Conservation (phyloP, 164 flowering plant species). For the Nelumbo lutea region DNA sequence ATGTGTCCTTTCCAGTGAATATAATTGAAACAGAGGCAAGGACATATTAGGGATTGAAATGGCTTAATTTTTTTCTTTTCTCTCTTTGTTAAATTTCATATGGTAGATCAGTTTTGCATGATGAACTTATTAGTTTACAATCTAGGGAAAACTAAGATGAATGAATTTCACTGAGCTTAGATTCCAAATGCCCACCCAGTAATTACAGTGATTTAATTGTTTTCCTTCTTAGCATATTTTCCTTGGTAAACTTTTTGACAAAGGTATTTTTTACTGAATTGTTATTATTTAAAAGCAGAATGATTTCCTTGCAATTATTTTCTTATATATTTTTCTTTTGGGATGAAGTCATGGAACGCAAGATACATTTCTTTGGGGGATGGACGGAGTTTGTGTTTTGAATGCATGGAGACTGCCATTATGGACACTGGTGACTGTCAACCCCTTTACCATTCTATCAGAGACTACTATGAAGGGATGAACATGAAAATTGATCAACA, state of each 20-base stretch:
- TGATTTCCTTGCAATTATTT: not conserved
- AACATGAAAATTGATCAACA: conserved; percentile 90
- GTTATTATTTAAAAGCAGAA: not conserved
- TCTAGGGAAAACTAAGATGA: too few species aligned
- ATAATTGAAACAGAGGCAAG: too few species aligned
- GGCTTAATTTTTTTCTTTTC: too few species aligned
- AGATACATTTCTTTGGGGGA: conserved; percentile 70
- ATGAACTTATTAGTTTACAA: too few species aligned
- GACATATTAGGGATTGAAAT: too few species aligned
- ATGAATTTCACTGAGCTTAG: too few species aligned
- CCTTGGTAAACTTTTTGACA: not conserved
- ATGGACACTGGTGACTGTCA: conserved; percentile 96
- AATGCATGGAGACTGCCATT: conserved; percentile 92
- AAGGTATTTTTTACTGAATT: not conserved
- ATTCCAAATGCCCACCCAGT: not conserved
- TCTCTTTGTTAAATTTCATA: too few species aligned
- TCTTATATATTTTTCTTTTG: conserved; percentile 3
- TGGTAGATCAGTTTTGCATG: too few species aligned
- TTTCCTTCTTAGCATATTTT: not conserved
- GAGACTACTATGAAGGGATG: conserved; percentile 93
- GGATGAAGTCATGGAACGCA: conserved; percentile 57
- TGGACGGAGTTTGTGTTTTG: conserved; percentile 81
- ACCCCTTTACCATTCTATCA: conserved; percentile 79
- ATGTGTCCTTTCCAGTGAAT: too few species aligned
- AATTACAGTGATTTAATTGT: not conserved